Percentiles rank a stretch among this genome's conserved stretches.
Evolutionary conservation across 768 basidiomycete genomes (phyloP).

Genomic region (Agrocybe pediades): DNA sequence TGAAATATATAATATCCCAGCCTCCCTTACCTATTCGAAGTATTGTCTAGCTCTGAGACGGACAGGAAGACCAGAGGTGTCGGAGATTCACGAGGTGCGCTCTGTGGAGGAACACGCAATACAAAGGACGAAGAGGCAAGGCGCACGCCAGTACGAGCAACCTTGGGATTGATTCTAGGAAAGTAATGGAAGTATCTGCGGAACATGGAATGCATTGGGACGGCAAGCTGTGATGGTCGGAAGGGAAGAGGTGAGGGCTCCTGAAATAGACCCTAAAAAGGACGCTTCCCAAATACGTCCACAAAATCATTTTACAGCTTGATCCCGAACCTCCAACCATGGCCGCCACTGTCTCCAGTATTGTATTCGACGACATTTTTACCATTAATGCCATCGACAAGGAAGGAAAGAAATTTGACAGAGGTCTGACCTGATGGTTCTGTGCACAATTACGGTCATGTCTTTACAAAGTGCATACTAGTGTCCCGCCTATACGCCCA

Average conservation of each 20-base stretch:
- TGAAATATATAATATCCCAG: no score
- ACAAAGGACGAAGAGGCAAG: constrained; percentile 33
- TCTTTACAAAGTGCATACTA: constrained; percentile 31
- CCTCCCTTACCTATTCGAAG: constrained; percentile 40
- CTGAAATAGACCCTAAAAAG: neutral
- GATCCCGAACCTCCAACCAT: constrained; percentile 30
- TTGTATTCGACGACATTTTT: constrained; percentile 95
- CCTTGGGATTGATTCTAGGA: constrained; percentile 1
- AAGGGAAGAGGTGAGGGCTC: neutral
- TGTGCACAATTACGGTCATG: constrained; percentile 5
- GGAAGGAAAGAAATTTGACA: constrained; percentile 97
- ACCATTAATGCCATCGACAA: constrained; percentile 81
- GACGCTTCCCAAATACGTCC: constrained; percentile 1
- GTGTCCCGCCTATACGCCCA: constrained; percentile 91
- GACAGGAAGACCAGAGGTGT: constrained; percentile 58
- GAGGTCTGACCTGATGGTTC: constrained; percentile 62
- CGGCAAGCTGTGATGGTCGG: neutral
- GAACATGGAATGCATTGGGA: constrained; percentile 16
- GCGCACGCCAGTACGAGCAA: constrained; percentile 2
- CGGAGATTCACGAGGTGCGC: constrained; percentile 47
- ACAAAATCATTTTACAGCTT: neutral
- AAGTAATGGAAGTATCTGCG: constrained; percentile 7
- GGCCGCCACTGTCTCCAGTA: constrained; percentile 63
- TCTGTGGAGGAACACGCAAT: constrained; percentile 36
- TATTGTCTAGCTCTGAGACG: constrained; percentile 45